phyloP scores from a whole-genome alignment of 768 basidiomycete genomes.

The Lentinula detonsa region DNA sequence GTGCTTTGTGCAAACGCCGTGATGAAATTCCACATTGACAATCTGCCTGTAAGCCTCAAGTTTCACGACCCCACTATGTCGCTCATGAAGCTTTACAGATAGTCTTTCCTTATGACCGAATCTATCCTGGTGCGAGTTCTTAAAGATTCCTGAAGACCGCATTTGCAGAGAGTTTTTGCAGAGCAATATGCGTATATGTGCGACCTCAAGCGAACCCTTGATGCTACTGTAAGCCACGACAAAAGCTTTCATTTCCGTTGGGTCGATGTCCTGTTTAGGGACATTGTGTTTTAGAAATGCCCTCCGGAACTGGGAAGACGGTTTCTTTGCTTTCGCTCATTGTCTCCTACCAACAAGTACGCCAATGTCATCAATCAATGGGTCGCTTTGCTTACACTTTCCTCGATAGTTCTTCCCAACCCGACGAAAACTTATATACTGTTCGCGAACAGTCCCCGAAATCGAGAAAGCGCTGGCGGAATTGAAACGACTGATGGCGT shows the following conservation, averaged over 20 bases:
- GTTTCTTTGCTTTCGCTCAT: conserved; percentile 93
- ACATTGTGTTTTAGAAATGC: conserved; percentile 99
- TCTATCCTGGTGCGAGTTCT: conserved; percentile 73
- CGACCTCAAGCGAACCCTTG: conserved; percentile 93
- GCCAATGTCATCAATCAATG: neutral
- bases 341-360: conserved; percentile 94
- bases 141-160: conserved; percentile 3
- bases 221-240: conserved; percentile 64
- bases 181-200: conserved; percentile 99
- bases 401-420: conserved; percentile 78
- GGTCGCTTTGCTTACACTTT: neutral
- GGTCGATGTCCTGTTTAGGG: conserved; percentile 48
- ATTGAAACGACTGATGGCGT: conserved; percentile 88
- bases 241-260: neutral
- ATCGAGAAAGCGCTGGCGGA: conserved; percentile 98
- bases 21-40: conserved; percentile 84
- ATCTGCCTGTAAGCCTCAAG: conserved; percentile 53
- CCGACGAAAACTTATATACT: conserved; percentile 93
- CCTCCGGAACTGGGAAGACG: conserved; percentile 98
- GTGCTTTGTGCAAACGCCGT: neutral
- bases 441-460: conserved; percentile 98
- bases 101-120: conserved; percentile 89
- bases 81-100: conserved; percentile 40
- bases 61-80: neutral
- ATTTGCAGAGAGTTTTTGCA: conserved; percentile 19